Evolutionary conservation across 768 basidiomycete species (phyloP).

Genomic region (Tephrocybe sp.): DNA sequence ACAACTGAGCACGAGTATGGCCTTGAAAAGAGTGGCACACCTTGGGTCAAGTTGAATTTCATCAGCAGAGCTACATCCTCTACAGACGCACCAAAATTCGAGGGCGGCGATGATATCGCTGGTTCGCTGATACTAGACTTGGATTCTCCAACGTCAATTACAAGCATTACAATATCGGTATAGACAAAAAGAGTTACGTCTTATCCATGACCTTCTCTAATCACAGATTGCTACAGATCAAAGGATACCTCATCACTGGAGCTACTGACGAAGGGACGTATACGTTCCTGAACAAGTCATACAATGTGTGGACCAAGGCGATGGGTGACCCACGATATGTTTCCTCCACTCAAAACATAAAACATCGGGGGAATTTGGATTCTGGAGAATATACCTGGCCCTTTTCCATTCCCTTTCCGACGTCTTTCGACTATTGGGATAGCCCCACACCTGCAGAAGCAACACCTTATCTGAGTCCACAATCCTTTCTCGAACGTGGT

Average conservation of each 20-base stretch:
- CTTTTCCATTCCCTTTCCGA: constrained; percentile 38
- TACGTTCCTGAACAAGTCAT: constrained; percentile 28
- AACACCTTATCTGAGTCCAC: constrained; percentile 20
- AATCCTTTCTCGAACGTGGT: constrained; percentile 33
- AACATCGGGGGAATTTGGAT: constrained; percentile 15
- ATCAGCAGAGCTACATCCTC: constrained; percentile 22
- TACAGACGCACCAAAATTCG: constrained; percentile 21
- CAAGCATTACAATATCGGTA: constrained; percentile 27
- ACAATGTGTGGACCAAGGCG: constrained; percentile 31
- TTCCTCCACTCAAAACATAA: constrained; percentile 8
- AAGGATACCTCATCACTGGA: constrained; percentile 28
- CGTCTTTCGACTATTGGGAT: constrained; percentile 21
- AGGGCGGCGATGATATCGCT: constrained; percentile 21
- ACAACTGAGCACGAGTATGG: constrained; percentile 7
- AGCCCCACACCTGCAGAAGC: constrained; percentile 3
- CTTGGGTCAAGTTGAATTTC: constrained; percentile 26
- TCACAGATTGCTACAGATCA: constrained; percentile 18
- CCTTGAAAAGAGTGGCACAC: constrained; percentile 1
- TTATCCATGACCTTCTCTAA: not conserved
- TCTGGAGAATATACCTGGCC: constrained; percentile 36
- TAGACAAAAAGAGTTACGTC: constrained; percentile 5
- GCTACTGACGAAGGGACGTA: constrained; percentile 25
- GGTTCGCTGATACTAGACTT: constrained; percentile 30
- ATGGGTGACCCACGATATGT: constrained; percentile 28
- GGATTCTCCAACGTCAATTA: constrained; percentile 25